Conservation (phyloP, 2,329 filamentous ascomycete species). For the Ascomycota sp. region DNA sequence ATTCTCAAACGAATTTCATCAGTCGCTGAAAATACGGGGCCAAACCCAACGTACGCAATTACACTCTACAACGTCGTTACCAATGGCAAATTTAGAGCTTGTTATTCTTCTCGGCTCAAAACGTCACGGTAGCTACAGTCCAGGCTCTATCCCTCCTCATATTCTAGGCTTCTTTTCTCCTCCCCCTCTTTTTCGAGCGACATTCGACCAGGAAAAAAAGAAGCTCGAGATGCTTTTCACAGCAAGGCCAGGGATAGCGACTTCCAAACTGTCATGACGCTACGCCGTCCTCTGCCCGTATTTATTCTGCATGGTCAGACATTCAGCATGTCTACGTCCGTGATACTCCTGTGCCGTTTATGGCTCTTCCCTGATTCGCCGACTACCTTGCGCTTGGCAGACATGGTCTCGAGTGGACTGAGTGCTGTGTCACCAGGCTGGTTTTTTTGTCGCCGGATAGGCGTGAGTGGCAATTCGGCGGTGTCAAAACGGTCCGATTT, state of each 20-base stretch:
- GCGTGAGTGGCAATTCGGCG: conserved; percentile 47
- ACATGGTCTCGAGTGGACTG: conserved; percentile 26
- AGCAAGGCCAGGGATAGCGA: conserved; percentile 22
- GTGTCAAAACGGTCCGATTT: conserved; percentile 45
- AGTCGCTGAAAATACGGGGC: no score
- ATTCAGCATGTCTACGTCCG: conserved; percentile 29
- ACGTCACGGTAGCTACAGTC: no score
- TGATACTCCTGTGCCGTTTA: conserved; percentile 38
- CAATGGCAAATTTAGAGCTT: no score
- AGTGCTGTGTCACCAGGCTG: conserved; percentile 21
- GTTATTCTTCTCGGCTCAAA: no score
- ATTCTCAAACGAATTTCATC: no score
- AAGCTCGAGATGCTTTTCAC: no score
- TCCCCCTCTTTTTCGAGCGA: no score
- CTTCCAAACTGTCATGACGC: conserved; percentile 3
- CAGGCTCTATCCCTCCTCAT: no score
- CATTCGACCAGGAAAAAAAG: no score
- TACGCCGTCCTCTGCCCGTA: conserved; percentile 26
- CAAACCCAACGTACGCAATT: no score
- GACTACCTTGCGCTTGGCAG: conserved; percentile 35
- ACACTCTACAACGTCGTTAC: no score
- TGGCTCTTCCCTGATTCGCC: conserved; percentile 21
- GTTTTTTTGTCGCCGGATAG: conserved; percentile 37
- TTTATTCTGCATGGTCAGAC: conserved; percentile 16
- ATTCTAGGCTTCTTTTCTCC: no score